Percentiles rank a stretch among this genome's conserved stretches.
Evolutionary conservation across 176 grass and related monocot genomes (phyloP).

Genomic region (Tuctoria greenei): DNA sequence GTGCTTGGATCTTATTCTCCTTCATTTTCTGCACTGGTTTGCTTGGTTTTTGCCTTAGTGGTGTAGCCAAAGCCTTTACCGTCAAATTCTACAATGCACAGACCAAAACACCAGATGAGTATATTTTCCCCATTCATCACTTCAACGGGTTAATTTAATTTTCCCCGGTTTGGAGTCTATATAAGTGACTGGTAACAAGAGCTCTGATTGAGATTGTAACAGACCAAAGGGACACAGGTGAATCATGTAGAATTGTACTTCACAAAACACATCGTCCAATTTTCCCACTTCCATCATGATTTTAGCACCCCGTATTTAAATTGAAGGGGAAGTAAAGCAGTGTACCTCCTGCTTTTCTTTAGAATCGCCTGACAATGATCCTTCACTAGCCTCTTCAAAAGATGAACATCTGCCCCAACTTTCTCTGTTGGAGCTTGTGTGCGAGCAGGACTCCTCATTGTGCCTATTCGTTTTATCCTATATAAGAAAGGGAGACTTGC

Average conservation of each 20-base stretch:
- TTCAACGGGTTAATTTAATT: neutral
- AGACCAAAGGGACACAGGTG: neutral
- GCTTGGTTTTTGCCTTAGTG: constrained; percentile 47
- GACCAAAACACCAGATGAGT: constrained; percentile 25
- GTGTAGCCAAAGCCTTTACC: constrained; percentile 71
- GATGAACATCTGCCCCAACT: constrained; percentile 92
- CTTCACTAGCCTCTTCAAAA: constrained; percentile 66
- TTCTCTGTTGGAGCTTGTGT: constrained; percentile 85
- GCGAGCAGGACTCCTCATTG: constrained; percentile 78
- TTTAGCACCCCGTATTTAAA: neutral
- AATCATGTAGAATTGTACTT: neutral
- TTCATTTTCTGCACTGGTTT: constrained; percentile 53
- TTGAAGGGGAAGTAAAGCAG: constrained; percentile 21
- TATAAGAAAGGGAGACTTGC: constrained; percentile 31
- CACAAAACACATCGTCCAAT: neutral
- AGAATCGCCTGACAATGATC: constrained; percentile 49
- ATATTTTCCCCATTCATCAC: neutral
- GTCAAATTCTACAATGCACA: constrained; percentile 47
- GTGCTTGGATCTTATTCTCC: constrained; percentile 54
- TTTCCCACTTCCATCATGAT: neutral
- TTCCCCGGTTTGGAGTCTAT: neutral
- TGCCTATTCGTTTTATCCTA: constrained; percentile 59
- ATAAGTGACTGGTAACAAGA: neutral
- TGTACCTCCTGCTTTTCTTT: constrained; percentile 63
- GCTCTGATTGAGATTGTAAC: neutral